These are phyloP conservation scores for Russula sp. DNA, from an alignment of 768 basidiomycete genomes.

Conservation along the genomic window DNA sequence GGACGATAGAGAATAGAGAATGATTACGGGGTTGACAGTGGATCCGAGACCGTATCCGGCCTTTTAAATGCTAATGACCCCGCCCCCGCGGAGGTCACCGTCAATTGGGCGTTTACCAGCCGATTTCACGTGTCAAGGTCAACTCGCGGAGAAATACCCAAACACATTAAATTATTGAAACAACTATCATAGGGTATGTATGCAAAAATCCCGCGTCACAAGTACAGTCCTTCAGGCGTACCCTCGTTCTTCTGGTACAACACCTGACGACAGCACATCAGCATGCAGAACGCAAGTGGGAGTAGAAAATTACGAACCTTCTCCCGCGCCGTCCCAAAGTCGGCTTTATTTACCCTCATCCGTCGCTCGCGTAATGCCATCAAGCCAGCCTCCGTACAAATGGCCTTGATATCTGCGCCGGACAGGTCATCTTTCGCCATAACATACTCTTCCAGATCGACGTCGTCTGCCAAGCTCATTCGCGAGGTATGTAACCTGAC, in stretches of 20 bases:
- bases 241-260: conserved; percentile 98
- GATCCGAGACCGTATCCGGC: neutral
- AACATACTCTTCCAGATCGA: conserved; percentile 93
- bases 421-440: conserved; percentile 94
- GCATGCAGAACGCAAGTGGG: conserved; percentile 5
- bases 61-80: neutral
- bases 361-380: conserved; percentile 90
- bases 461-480: conserved; percentile 85
- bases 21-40: neutral
- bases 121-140: conserved; percentile 11
- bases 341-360: conserved; percentile 89
- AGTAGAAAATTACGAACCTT: conserved; percentile 51
- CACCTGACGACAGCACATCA: conserved; percentile 41
- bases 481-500: conserved; percentile 83
- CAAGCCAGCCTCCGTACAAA: conserved; percentile 97
- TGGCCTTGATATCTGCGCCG: conserved; percentile 98
- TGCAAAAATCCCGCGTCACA: conserved; percentile 60
- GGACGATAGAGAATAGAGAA: neutral
- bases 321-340: conserved; percentile 87
- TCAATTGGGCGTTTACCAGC: neutral
- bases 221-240: conserved; percentile 82
- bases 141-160: neutral
- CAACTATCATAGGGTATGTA: conserved; percentile 4
- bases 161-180: conserved; percentile 13
- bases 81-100: neutral